Evolutionary conservation across 192 early-diverging fungal species (phyloP), one percentile per base, ranked within the genome.

Genomic region (Podila verticillata): DNA sequence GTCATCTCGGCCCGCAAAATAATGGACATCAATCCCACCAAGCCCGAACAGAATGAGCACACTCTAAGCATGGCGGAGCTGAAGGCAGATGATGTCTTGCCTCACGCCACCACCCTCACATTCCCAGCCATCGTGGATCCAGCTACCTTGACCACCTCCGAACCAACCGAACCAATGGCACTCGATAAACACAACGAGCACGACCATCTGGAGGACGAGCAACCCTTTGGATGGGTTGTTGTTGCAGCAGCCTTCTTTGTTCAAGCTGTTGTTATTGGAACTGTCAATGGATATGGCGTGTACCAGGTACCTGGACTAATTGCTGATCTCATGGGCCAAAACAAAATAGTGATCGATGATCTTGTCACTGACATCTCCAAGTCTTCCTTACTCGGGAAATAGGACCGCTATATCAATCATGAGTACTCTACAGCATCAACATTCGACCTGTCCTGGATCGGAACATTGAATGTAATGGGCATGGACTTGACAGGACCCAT

Each of bases 281-380:
- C 81, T 15, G 81, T 84, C 81, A 87, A 89, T 66, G 84, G 82
- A 65, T 89, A 85, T 63, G 88, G 88, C 36, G 69, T 79, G 2
- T 89, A 87, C 74, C 74, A 87, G 63, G 86, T 84, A 56, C 17
- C 20, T 49, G 32, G 39, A 6, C 36, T 49, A 9, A 19, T 4
- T 61, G 32, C 5, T 61, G 32, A 5, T 8, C 19, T 35, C 4
- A 44, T 4, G 13, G 34, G 6, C 22, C 22, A 30, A 7, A 8
- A 65, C 4, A 36, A 26, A 5, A 5, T n/a, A n/a, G n/a, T n/a
- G n/a, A 36, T 31, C 19, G 10, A n/a, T 28, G 10, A n/a, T 28
- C 59, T 30, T 15, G 74, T 68, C 44, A 3, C 54, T 22, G 24
- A 79, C 56, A 65, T 79, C 35, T 87, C 83, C 22, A 74, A 32